Evolutionary conservation across 2,329 filamentous ascomycete genomes (phyloP), one percentile per base, ranked within the genome.

Genomic region (Immersiporthe knoxdaviesiana): DNA sequence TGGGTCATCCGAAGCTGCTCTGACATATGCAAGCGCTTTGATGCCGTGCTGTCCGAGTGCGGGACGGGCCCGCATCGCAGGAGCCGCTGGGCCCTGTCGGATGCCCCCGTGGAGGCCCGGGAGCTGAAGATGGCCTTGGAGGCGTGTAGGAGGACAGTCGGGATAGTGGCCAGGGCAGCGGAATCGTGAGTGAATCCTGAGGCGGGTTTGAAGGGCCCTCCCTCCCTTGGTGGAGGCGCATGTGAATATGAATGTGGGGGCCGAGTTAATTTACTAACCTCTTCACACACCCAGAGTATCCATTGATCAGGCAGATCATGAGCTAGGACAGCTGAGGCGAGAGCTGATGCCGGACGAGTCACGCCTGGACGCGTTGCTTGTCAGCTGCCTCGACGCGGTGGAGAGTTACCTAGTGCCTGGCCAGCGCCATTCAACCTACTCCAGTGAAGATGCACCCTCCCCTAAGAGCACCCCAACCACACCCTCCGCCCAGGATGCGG

Each of bases 31-130:
- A 52, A 58, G 24, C 65, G 68, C 32, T 52, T 71, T 27, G 68
- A 68, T 52, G 52, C 44, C 27, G 59, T 61, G 37, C 39, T 71
- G 35, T n/a, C 62, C 59, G 58, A 41, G 5, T 71, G 70, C 69
- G 68, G 61, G 8, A 41, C 67, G 35, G 63, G 62, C 52, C 37
- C 68, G 59, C 65, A 52, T 7, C 68, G 65, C 24, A 54, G 50
- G n/a, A 52, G 61, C 14, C 68, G 59, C 56, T 72, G 71, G 71
- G 68, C 59, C 14, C 50, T 70, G 16, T 67, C 60, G 6, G 66
- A 65, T 32, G 70, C 65, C 6, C 62, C 66, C 27, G 60, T 63
- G 8, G 63, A 72, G 27, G 50, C 67, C 14, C 62, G 52, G 14
- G 60, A 66, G 14, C 39, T 72, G 14, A 60, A 41, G 54, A 50